phyloP scores from a whole-genome alignment of 345 rosid species.

The Eucalyptus regnans region DNA sequence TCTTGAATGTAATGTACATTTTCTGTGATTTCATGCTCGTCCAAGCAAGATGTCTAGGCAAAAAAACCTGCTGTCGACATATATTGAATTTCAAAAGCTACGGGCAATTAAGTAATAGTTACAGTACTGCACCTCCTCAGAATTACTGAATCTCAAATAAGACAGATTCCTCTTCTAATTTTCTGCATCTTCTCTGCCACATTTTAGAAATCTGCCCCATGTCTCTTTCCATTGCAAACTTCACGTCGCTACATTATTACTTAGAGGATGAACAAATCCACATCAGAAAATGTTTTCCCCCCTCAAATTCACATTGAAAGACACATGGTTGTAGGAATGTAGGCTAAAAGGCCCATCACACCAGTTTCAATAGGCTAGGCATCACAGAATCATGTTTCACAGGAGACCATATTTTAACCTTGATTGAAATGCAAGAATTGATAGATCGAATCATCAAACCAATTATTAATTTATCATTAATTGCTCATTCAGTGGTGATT shows the following conservation, averaged over 20 bases:
- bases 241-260: background rate
- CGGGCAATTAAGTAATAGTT: background rate
- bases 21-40: background rate
- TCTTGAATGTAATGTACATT: background rate
- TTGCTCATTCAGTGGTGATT: background rate
- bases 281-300: background rate
- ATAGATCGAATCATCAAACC: background rate
- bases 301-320: background rate
- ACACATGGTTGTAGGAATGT: background rate
- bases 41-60: background rate
- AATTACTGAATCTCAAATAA: background rate
- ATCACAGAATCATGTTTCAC: background rate
- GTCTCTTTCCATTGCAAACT: background rate
- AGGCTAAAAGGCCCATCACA: background rate
- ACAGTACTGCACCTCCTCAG: background rate
- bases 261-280: background rate
- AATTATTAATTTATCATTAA: background rate
- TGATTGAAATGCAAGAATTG: too few species aligned
- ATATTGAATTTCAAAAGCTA: background rate
- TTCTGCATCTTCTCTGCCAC: background rate
- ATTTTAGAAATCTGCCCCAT: too few species aligned
- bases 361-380: background rate
- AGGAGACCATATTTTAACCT: background rate
- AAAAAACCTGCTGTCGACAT: background rate
- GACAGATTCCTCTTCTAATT: background rate